Conservation (phyloP, 805 yeast genomes). For the Metschnikowia santaceciliae region DNA sequence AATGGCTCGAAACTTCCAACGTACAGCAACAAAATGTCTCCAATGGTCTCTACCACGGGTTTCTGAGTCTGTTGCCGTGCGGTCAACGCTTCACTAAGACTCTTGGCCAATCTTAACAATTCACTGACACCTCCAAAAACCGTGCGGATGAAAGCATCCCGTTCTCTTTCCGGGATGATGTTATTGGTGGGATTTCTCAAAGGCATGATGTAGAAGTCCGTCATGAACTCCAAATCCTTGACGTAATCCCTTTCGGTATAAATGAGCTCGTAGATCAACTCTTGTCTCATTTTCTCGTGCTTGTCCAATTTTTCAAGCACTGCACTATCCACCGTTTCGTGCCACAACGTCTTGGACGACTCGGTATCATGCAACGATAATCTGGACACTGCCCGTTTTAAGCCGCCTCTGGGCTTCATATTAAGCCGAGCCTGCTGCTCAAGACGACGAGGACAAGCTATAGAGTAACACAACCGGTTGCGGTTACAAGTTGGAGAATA, state of each 20-base stretch:
- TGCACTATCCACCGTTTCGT: constrained; percentile 80
- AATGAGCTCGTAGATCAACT: constrained; percentile 88
- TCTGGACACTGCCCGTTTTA: constrained; percentile 69
- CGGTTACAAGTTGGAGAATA: constrained; percentile 96
- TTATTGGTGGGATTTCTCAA: constrained; percentile 67
- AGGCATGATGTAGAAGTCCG: constrained; percentile 93
- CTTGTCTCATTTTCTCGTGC: constrained; percentile 87
- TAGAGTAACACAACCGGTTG: constrained; percentile 83
- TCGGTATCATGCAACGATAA: constrained; percentile 64
- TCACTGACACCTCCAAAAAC: constrained; percentile 90
- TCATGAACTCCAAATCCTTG: constrained; percentile 85
- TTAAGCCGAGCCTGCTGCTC: constrained; percentile 94
- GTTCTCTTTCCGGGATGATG: constrained; percentile 81
- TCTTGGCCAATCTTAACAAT: constrained; percentile 75
- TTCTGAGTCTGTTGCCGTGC: constrained; percentile 76
- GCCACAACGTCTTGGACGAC: constrained; percentile 86
- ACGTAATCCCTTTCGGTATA: constrained; percentile 94
- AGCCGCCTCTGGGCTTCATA: constrained; percentile 82
- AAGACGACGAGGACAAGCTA: constrained; percentile 91
- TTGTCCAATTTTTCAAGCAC: constrained; percentile 76
- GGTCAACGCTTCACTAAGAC: constrained; percentile 84
- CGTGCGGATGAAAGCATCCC: constrained; percentile 86
- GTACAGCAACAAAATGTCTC: constrained; percentile 80
- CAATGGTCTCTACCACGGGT: constrained; percentile 80
- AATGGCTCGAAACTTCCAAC: constrained; percentile 90